Base-by-base conservation (phyloP, 2,329 filamentous ascomycete species). In the Botrytis hyacinthi region DNA sequence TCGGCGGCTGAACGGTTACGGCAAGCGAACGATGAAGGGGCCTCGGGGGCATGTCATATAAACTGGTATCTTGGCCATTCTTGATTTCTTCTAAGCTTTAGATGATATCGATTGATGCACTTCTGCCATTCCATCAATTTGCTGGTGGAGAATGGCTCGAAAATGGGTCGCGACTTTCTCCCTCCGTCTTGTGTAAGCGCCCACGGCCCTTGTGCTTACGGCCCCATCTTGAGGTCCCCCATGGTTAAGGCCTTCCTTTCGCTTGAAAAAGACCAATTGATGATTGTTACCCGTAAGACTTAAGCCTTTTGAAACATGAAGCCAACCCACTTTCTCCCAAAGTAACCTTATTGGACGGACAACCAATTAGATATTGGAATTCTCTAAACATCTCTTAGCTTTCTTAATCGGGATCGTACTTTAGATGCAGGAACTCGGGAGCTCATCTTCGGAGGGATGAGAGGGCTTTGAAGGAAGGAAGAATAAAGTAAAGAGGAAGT, bases 21-120 rank as follows among this genome's bases (percentile, higher is more conserved):
- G 57, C 48, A 68, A 68, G 65, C 65, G 65, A 68, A 35, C 35
- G 26, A 68, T 68, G 65, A 68, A 68, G 65, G 65, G 40, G 40
- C 40, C 40, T 42, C 40, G 12, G 40, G 40, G 65, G 65, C n/a
- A 63, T 63, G 40, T 20, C n/a, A 44, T 7, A 12, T 32, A 14
- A 42, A 44, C 40, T 10, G 51, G 35, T 2, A n/a, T 40, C 35
- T 40, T 68, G 65, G 16, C 18, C n/a, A 42, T 42, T 68, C 9
- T 54, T 54, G 65, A 67, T 54, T 26, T 32, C 26, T 54, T 68
- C 16, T 40, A 68, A 68, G 65, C 65, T 68, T 68, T 40, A 54
- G 48, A 68, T 68, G 48, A 60, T 46, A 35, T 57, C 10, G 14
- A 42, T 59, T 40, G 14, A 35, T 44, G 67, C 1, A 22, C n/a